Percentiles rank a stretch among this genome's conserved stretches.
phyloP scores from a whole-genome alignment of 1,284 basidiomycete genomes.

The Cryptococcus neoformans region DNA sequence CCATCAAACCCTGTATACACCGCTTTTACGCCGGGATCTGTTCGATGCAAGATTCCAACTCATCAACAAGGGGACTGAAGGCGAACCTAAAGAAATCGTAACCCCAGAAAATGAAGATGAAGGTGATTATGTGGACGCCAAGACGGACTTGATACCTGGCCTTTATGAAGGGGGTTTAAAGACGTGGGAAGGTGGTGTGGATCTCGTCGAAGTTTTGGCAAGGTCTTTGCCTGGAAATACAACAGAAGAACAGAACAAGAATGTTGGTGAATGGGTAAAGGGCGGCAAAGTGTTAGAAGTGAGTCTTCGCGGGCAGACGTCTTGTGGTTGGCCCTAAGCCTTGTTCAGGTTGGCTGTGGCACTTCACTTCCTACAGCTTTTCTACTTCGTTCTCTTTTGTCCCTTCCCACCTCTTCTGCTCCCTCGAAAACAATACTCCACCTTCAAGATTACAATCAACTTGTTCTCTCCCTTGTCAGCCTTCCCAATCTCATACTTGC shows the following conservation, averaged over 20 bases:
- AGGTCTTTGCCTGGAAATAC: slow-evolving; percentile 26
- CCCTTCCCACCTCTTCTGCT: slow-evolving; percentile 3
- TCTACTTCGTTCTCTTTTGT: slow-evolving; percentile 63
- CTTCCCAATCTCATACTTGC: slow-evolving; percentile 83
- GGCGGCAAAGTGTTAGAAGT: slow-evolving; percentile 66
- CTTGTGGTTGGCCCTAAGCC: not conserved
- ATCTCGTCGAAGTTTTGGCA: slow-evolving; percentile 61
- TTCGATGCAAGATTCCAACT: slow-evolving; percentile 94
- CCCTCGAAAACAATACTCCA: slow-evolving; percentile 61
- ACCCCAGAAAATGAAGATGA: slow-evolving; percentile 20
- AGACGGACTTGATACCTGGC: slow-evolving; percentile 86
- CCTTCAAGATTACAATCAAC: slow-evolving; percentile 89
- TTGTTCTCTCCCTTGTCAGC: slow-evolving; percentile 77
- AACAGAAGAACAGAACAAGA: slow-evolving; percentile 8
- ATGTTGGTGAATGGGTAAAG: slow-evolving; percentile 30
- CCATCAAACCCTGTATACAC: slow-evolving; percentile 17
- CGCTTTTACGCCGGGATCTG: slow-evolving; percentile 68
- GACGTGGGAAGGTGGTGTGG: slow-evolving; percentile 95
- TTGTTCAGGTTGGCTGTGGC: slow-evolving; percentile 78
- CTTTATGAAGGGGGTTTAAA: slow-evolving; percentile 96
- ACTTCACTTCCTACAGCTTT: slow-evolving; percentile 81
- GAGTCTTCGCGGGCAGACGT: slow-evolving; percentile 10
- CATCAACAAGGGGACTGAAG: slow-evolving; percentile 50
- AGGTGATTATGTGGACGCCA: slow-evolving; percentile 64
- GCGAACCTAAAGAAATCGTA: not conserved